Conservation (phyloP, 257 asterid species). For the Rauvolfia tetraphylla region DNA sequence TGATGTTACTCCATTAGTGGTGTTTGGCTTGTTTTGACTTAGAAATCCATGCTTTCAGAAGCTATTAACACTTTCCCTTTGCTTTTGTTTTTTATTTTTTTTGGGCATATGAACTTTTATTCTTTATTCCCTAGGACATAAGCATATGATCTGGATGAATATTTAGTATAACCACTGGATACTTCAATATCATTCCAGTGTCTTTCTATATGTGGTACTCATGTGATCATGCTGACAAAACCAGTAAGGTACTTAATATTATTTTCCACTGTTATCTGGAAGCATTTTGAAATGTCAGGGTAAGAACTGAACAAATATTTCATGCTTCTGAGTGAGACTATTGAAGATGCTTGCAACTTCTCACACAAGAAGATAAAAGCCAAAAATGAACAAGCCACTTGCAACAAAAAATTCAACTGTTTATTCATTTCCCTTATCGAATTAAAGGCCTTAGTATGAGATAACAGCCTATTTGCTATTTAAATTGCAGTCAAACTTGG, state of each 20-base stretch:
- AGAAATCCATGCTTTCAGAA: too few species aligned
- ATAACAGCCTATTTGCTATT: not conserved
- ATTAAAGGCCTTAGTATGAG: not conserved
- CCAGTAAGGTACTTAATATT: not conserved
- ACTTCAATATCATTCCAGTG: not conserved
- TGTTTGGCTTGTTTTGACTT: not conserved
- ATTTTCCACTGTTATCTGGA: not conserved
- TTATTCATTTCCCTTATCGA: not conserved
- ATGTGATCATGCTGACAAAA: not conserved
- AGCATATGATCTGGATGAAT: not conserved
- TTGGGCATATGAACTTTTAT: not conserved
- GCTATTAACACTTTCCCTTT: too few species aligned
- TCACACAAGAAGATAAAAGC: not conserved
- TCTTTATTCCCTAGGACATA: not conserved
- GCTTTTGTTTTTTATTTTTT: too few species aligned
- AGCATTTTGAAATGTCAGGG: not conserved
- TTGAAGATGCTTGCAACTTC: not conserved
- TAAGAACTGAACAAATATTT: not conserved
- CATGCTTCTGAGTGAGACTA: not conserved
- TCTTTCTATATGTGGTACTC: not conserved
- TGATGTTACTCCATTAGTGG: not conserved
- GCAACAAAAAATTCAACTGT: not conserved
- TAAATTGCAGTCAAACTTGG: conserved; percentile 67
- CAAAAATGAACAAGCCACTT: not conserved
- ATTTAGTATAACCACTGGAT: not conserved